Conservation (phyloP, 495 filamentous ascomycete species). For the Chaetomium fimeti region DNA sequence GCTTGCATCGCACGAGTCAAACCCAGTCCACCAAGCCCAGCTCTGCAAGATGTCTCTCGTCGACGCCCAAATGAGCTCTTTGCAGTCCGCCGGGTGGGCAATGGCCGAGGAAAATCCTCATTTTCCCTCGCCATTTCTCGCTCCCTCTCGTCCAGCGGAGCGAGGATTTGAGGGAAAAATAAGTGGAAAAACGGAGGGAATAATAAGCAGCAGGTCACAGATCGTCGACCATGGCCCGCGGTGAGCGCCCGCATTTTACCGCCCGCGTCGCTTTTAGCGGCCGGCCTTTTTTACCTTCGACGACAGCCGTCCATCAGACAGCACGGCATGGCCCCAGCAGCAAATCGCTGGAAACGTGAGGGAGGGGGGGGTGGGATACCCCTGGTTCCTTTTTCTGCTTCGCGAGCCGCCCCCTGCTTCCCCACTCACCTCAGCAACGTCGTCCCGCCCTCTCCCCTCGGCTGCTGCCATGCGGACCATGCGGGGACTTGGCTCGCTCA, state of each 20-base stretch:
- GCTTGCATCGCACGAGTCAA: slow-evolving; percentile 6
- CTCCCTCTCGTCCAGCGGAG: not conserved
- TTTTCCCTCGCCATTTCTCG: not conserved
- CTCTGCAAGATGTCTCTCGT: not conserved
- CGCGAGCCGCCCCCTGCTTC: slow-evolving; percentile 9
- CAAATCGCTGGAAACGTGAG: not conserved
- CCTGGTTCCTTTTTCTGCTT: slow-evolving; percentile 18
- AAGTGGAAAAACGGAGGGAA: not conserved
- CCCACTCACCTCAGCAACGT: slow-evolving; percentile 1
- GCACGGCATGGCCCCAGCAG: not conserved
- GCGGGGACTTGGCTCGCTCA: slow-evolving; percentile 27
- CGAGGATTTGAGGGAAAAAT: not conserved
- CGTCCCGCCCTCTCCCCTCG: slow-evolving; percentile 2
- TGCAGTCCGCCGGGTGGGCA: not conserved
- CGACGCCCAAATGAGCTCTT: not conserved
- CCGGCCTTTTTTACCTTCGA: not conserved
- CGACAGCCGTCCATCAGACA: slow-evolving; percentile 4
- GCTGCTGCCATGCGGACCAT: slow-evolving; percentile 15
- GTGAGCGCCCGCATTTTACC: slow-evolving; percentile 12
- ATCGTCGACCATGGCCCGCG: not conserved
- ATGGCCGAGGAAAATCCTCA: not conserved
- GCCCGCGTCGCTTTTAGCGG: slow-evolving; percentile 12
- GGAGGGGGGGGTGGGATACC: not conserved
- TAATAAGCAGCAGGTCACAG: not conserved
- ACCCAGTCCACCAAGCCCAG: not conserved